These are phyloP conservation scores for Podospora tetraspora DNA, from an alignment of 495 filamentous ascomycete species.

Conservation along the genomic window DNA sequence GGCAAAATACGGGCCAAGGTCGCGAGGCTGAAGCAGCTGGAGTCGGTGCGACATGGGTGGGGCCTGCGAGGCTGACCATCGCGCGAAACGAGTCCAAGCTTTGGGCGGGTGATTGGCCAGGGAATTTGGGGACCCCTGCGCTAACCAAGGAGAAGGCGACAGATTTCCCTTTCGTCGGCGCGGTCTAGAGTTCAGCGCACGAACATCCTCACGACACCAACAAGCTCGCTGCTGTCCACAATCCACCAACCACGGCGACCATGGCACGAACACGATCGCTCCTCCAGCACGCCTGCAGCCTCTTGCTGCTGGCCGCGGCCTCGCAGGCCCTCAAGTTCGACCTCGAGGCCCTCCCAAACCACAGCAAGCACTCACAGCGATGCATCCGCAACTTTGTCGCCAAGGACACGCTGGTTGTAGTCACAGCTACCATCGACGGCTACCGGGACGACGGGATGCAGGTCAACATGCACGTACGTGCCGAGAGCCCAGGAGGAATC, in stretches of 20 bases:
- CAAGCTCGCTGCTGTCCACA: background rate
- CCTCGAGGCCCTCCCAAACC: constrained; percentile 60
- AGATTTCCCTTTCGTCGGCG: constrained; percentile 25
- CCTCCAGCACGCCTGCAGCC: constrained; percentile 42
- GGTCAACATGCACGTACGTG: constrained; percentile 91
- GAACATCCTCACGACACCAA: constrained; percentile 1
- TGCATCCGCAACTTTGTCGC: constrained; percentile 96
- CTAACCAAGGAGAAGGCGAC: constrained; percentile 29
- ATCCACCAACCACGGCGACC: constrained; percentile 15
- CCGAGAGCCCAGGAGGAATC: background rate
- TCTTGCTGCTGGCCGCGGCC: constrained; percentile 53
- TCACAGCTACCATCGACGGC: constrained; percentile 86
- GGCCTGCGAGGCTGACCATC: constrained; percentile 16
- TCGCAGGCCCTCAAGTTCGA: constrained; percentile 89
- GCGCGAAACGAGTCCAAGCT: background rate
- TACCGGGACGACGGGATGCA: constrained; percentile 84
- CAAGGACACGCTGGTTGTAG: constrained; percentile 92
- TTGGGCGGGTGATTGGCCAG: constrained; percentile 19
- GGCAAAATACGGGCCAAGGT: constrained; percentile 5
- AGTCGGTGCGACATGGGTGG: constrained; percentile 6
- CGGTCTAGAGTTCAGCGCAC: constrained; percentile 1
- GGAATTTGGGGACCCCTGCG: constrained; percentile 12
- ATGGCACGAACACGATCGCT: constrained; percentile 37
- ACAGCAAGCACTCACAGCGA: constrained; percentile 58
- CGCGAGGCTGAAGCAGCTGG: constrained; percentile 28